Conservation (phyloP, 352 stramenopile genomes). For the Peronospora tabacina region DNA sequence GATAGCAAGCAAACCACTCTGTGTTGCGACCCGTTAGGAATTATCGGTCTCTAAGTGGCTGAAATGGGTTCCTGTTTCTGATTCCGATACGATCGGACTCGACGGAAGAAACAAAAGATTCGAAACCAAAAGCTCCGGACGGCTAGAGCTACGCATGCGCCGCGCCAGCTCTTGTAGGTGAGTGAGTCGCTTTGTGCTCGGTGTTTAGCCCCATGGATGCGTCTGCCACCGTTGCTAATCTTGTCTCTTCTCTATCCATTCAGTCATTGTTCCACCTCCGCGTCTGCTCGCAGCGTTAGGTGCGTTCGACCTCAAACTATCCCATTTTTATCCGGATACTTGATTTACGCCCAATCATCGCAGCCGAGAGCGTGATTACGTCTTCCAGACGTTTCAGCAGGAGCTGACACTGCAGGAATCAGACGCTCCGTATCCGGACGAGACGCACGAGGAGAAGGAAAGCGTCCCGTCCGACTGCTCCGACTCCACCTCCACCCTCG, state of each 20-base stretch:
- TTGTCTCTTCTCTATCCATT: background rate
- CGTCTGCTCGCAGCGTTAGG: conserved; percentile 13
- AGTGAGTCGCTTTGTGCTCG: background rate
- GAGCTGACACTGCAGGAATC: background rate
- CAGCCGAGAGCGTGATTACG: conserved; percentile 7
- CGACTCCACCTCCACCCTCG: background rate
- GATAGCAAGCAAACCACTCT: no score
- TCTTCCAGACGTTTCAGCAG: conserved; percentile 1
- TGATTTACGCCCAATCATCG: background rate
- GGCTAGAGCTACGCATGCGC: conserved; percentile 14
- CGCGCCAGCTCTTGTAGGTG: conserved; percentile 19
- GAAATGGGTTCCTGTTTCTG: conserved; percentile 7
- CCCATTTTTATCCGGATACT: background rate
- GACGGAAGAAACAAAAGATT: conserved; percentile 19
- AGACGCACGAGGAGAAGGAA: conserved; percentile 18
- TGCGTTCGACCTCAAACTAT: conserved; percentile 2
- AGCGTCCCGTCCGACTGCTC: background rate
- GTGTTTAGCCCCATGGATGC: no score
- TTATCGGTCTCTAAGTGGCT: no score
- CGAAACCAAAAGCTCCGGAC: conserved; percentile 13
- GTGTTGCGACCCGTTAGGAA: no score
- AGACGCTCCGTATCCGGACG: background rate
- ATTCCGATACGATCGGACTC: conserved; percentile 13
- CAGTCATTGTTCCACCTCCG: background rate
- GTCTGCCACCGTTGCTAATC: no score